Percentiles rank a stretch among this genome's conserved stretches.
Conservation (phyloP, 176 grass and related monocot genomes). For the Triticum timopheevii region DNA sequence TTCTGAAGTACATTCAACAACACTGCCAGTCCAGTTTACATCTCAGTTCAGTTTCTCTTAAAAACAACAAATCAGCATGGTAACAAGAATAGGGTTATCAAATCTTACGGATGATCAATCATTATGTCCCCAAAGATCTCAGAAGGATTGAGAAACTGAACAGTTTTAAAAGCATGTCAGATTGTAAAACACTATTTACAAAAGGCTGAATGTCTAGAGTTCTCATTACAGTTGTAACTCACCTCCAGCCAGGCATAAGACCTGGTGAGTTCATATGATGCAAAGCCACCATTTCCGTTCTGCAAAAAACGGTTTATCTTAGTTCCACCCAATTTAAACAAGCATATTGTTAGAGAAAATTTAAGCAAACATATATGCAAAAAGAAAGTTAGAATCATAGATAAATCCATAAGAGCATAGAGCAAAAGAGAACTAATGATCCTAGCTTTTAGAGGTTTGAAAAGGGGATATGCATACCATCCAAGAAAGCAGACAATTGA, state of each 20-base stretch:
- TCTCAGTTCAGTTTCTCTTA: slow-evolving; percentile 27
- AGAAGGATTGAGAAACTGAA: slow-evolving; percentile 83
- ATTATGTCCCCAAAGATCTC: slow-evolving; percentile 91
- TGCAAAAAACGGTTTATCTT: slow-evolving; percentile 23
- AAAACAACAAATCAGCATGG: slow-evolving; percentile 16
- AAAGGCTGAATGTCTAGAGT: neutral
- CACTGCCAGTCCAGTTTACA: slow-evolving; percentile 41
- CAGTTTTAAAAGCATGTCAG: slow-evolving; percentile 29
- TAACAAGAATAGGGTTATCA: slow-evolving; percentile 2
- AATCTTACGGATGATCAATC: slow-evolving; percentile 96
- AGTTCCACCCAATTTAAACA: slow-evolving; percentile 5
- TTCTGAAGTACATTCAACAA: slow-evolving; percentile 92
- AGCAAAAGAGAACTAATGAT: neutral
- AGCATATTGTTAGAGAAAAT: neutral
- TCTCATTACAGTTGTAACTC: neutral
- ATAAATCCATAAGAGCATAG: neutral
- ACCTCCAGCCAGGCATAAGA: slow-evolving; percentile 98
- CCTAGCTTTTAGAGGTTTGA: neutral
- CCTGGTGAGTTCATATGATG: slow-evolving; percentile 85
- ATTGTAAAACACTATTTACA: neutral
- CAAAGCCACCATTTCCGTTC: slow-evolving; percentile 87
- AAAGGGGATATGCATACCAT: slow-evolving; percentile 58
- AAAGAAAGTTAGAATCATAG: neutral
- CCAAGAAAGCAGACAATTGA: slow-evolving; percentile 79
- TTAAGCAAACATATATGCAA: neutral